Evolutionary conservation across 2,329 filamentous ascomycete genomes (phyloP).

Genomic region (Bipolaris oryzae): DNA sequence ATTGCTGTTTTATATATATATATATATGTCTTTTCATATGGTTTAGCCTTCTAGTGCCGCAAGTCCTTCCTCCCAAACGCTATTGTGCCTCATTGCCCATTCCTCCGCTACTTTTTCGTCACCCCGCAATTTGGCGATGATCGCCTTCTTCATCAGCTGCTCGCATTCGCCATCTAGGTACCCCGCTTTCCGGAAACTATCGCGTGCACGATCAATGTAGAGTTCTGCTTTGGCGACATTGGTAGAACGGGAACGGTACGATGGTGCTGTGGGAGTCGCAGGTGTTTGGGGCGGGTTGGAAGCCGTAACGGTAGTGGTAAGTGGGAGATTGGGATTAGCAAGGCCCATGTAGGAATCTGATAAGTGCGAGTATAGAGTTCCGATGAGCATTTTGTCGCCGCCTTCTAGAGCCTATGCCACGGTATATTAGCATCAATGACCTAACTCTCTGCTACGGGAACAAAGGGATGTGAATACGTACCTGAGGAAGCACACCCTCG

Average conservation of each 20-base stretch:
- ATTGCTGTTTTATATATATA: too few species aligned
- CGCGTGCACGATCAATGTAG: conserved; percentile 45
- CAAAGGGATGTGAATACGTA: conserved; percentile 41
- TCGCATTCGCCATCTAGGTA: conserved; percentile 75
- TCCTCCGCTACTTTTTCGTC: conserved; percentile 46
- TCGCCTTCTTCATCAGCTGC: conserved; percentile 81
- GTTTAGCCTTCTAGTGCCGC: conserved; percentile 1
- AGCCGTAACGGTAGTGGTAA: background rate
- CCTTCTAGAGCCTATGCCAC: conserved; percentile 64
- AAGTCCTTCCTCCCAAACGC: conserved; percentile 40
- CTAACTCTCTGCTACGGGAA: too few species aligned
- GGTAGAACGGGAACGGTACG: conserved; percentile 23
- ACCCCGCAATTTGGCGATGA: conserved; percentile 71
- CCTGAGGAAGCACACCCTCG: conserved; percentile 73
- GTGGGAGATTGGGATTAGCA: conserved; percentile 59
- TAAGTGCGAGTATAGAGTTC: conserved; percentile 70
- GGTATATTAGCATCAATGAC: background rate
- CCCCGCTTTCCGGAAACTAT: conserved; percentile 67
- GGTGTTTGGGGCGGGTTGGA: background rate
- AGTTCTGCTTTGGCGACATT: conserved; percentile 41
- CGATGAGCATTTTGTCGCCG: conserved; percentile 66
- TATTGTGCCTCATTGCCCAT: conserved; percentile 46
- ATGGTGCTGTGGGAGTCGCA: conserved; percentile 5
- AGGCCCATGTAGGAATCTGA: conserved; percentile 81
- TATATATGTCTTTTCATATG: too few species aligned